A percentile compares a stretch with the other conserved stretches of the same genome.
phyloP scores from a whole-genome alignment of 306 rosid species.

The Gynostemma pentaphyllum region DNA sequence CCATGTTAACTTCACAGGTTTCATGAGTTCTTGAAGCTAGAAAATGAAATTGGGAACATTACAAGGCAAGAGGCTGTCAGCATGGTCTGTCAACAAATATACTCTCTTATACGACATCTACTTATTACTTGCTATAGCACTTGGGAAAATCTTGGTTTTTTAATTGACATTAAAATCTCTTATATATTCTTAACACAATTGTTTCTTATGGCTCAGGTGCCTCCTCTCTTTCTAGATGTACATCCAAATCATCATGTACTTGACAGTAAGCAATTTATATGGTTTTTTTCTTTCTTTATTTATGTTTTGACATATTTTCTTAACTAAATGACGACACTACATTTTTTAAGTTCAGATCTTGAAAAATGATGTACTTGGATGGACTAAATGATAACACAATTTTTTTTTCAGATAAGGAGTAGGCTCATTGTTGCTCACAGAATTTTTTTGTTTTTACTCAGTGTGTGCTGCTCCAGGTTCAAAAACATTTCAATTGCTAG shows the following conservation, averaged over 20 bases:
- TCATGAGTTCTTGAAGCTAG: conserved; percentile 91
- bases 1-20: conserved; percentile 42
- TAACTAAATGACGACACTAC: neutral
- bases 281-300: neutral
- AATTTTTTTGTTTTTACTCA: conserved; percentile 23
- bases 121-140: neutral
- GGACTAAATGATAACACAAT: neutral
- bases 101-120: neutral
- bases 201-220: conserved; percentile 51
- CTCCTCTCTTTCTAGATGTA: conserved; percentile 94
- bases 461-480: conserved; percentile 99
- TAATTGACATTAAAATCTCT: neutral
- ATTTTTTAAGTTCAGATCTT: neutral
- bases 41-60: conserved; percentile 96
- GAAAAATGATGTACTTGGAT: neutral
- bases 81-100: conserved; percentile 54
- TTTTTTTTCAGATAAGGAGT: too few species aligned
- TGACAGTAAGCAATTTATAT: conserved; percentile 66
- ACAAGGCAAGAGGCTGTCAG: conserved; percentile 99
- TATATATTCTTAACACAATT: conserved; percentile 1
- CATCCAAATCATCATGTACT: conserved; percentile 73
- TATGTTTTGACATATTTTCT: neutral
- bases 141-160: neutral
- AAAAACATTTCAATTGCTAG: conserved; percentile 95
- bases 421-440: neutral